phyloP scores from a whole-genome alignment of 2,329 filamentous ascomycete genomes.

The Fusarium concolor region DNA sequence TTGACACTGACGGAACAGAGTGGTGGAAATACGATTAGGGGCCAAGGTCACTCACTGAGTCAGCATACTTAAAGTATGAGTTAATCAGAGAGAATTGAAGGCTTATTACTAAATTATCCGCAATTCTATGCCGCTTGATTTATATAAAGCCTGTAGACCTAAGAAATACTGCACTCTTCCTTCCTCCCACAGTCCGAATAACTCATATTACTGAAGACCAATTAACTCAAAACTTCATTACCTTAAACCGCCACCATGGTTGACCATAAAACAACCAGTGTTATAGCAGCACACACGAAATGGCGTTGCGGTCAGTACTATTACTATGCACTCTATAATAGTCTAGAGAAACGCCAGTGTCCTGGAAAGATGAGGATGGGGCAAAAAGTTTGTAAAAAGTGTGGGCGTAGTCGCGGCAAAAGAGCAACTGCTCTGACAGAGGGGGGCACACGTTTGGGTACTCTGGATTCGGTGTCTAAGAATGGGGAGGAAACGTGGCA shows the following conservation, averaged over 20 bases:
- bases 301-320: neutral
- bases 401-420: neutral
- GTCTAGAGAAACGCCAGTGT: neutral
- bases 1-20: neutral
- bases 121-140: neutral
- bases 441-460: neutral
- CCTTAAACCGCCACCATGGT: neutral
- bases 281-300: neutral
- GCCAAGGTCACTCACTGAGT: no score
- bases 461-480: neutral
- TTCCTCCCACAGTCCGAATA: neutral
- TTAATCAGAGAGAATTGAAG: no score
- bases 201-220: no score
- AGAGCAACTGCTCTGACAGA: neutral
- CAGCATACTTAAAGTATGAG: no score
- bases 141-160: neutral
- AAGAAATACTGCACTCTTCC: neutral
- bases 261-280: neutral
- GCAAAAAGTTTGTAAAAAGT: neutral
- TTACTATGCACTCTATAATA: neutral
- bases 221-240: neutral
- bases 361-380: neutral
- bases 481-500: neutral
- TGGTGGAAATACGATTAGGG: neutral
- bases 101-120: no score